Conservation (phyloP, 139 green algal genomes). For the Edaphochlamys debaryana region DNA sequence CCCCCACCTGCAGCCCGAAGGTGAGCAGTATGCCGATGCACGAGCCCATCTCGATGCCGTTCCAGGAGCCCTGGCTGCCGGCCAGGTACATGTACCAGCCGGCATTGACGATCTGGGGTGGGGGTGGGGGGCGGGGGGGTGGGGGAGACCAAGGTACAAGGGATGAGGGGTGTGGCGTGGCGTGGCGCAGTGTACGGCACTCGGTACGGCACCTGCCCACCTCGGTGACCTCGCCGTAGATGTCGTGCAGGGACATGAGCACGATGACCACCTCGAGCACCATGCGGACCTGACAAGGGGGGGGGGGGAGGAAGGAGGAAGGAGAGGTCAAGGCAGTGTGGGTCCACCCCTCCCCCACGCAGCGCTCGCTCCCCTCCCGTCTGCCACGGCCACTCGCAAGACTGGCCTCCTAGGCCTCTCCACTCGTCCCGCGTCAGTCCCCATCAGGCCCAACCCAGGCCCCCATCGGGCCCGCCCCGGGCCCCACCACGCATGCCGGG, state of each 20-base stretch:
- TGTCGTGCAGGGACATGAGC: neutral
- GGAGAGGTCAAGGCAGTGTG: too few relatives aligned
- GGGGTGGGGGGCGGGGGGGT: too few relatives aligned
- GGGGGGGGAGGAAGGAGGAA: neutral
- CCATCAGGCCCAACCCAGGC: too few relatives aligned
- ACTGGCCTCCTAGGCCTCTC: too few relatives aligned
- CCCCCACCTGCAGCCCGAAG: constrained; percentile 13
- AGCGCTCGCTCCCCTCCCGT: too few relatives aligned
- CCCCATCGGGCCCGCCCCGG: too few relatives aligned
- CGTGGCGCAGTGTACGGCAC: too few relatives aligned
- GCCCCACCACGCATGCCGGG: neutral
- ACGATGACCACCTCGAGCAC: neutral
- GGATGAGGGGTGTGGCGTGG: too few relatives aligned
- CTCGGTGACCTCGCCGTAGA: neutral
- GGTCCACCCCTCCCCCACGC: too few relatives aligned
- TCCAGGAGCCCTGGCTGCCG: constrained; percentile 21
- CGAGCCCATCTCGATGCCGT: constrained; percentile 9
- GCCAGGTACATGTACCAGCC: constrained; percentile 34
- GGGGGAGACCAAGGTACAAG: too few relatives aligned
- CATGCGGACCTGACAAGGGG: neutral
- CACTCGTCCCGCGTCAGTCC: too few relatives aligned
- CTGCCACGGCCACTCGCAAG: too few relatives aligned
- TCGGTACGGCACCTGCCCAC: neutral
- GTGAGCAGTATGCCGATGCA: constrained; percentile 23
- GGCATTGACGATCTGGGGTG: constrained; percentile 3